These are phyloP conservation scores for Albophoma yamanashiensis DNA, from an alignment of 2,329 filamentous ascomycete genomes.

Conservation along the genomic window DNA sequence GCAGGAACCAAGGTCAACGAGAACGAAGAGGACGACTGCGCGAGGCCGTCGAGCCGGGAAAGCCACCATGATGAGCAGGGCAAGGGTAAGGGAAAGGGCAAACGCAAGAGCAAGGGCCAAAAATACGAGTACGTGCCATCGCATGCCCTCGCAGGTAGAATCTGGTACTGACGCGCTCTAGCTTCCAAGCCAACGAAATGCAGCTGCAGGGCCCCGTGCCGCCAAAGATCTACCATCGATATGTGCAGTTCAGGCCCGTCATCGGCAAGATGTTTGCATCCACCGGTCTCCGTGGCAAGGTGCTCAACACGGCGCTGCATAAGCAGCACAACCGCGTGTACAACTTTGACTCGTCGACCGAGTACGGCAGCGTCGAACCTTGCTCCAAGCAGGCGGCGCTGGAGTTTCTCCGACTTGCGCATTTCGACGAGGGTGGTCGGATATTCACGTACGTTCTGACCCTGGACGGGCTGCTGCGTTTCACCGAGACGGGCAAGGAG, in stretches of 20 bases:
- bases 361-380: slow-evolving; percentile 56
- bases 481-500: slow-evolving; percentile 92
- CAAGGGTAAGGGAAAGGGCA: slow-evolving; percentile 19
- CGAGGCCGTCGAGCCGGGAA: neutral
- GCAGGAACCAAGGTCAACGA: slow-evolving; percentile 59
- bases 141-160: neutral
- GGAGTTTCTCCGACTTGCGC: slow-evolving; percentile 75
- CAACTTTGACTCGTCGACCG: slow-evolving; percentile 70
- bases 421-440: slow-evolving; percentile 76
- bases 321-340: slow-evolving; percentile 86
- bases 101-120: slow-evolving; percentile 33
- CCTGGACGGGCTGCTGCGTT: slow-evolving; percentile 74
- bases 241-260: slow-evolving; percentile 85
- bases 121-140: slow-evolving; percentile 63
- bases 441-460: slow-evolving; percentile 90
- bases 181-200: slow-evolving; percentile 88
- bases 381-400: slow-evolving; percentile 62
- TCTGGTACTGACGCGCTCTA: slow-evolving; percentile 19
- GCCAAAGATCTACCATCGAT: slow-evolving; percentile 73
- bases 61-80: neutral
- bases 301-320: slow-evolving; percentile 77
- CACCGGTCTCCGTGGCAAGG: slow-evolving; percentile 63
- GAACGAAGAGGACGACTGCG: slow-evolving; percentile 39
- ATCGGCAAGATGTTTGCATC: slow-evolving; percentile 81
- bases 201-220: slow-evolving; percentile 80